These are phyloP conservation scores for Botrytis galanthina DNA, from an alignment of 2,329 filamentous ascomycete genomes.

Conservation along the genomic window DNA sequence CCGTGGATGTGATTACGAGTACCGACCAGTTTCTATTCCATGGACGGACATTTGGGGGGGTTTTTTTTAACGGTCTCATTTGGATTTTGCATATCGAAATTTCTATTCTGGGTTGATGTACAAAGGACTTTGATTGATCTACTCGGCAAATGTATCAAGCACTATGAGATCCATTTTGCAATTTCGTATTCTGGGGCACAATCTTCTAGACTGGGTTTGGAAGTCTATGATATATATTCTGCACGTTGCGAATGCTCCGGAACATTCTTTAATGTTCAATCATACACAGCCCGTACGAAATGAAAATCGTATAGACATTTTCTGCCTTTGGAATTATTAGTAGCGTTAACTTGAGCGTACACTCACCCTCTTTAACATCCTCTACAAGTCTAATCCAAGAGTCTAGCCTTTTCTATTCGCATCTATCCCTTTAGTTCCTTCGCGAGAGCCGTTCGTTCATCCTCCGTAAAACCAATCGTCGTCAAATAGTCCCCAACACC, in stretches of 20 bases:
- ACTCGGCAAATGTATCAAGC: neutral
- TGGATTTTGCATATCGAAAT: neutral
- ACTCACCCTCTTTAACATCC: neutral
- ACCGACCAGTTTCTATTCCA: neutral
- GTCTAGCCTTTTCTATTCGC: neutral
- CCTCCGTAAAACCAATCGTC: constrained; percentile 55
- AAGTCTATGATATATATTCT: neutral
- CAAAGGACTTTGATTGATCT: neutral
- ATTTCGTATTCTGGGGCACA: neutral
- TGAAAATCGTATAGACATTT: neutral
- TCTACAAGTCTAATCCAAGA: neutral
- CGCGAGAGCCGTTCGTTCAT: constrained; percentile 30
- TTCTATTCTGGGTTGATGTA: neutral
- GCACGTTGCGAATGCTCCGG: neutral
- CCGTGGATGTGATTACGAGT: neutral
- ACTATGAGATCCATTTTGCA: neutral
- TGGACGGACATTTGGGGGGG: neutral
- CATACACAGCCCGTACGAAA: neutral
- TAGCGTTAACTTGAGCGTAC: neutral
- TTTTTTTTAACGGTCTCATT: neutral
- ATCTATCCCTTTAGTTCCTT: neutral
- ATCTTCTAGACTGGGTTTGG: neutral
- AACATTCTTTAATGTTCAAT: neutral
- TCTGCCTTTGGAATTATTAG: neutral
- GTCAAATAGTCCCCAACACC: constrained; percentile 65